Base-by-base conservation (phyloP, 768 basidiomycete genomes). In the Podaxis sp. region DNA sequence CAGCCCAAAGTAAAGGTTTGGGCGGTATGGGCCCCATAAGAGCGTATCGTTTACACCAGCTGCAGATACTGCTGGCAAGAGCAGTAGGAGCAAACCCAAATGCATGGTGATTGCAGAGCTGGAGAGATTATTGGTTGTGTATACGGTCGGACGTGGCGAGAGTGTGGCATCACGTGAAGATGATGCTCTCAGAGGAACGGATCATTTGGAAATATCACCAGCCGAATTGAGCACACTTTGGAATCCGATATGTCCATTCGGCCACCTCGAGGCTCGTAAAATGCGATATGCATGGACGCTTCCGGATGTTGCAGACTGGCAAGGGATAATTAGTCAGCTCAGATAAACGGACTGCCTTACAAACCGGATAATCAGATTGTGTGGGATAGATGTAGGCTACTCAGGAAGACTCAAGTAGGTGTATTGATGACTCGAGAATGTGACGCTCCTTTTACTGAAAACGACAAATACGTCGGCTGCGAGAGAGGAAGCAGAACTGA, bases 1-100 rank as follows among this genome's bases (percentile, higher is more conserved):
- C 48, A 97, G 78, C 18, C 95, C 95, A 73, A 97, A 96, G 76
- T 98, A 98, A n/a, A 97, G 81, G 68, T 93, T 92, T 0, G 95
- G 93, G 44, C 95, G 79, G 73, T 94, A 97, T 0, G 90, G 78
- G 1, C 93, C 93, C 92, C 92, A 95, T 72, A 91, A 71, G 28
- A 90, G 74, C 11, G 85, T 81, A 64, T 78, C 76, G 66, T 88
- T 84, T n/a, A 67, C 66, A 16, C 74, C 62, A 6, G 72, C 66
- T 2, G 79, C 73, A 16, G 78, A 62, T 11, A 72, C 78, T 2
- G 70, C 65, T 46, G 74, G 73, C n/a, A 71, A 71, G 18, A 83
- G 66, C 53, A 80, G 72, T 56, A 86, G 72, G 60, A 85, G 70
- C 62, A 79, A 79, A 40, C 74, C 55, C 51, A 76, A 65, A 64